These are phyloP conservation scores for Pascua sp. DNA, from an alignment of 1,284 basidiomycete species.

Conservation along the genomic window DNA sequence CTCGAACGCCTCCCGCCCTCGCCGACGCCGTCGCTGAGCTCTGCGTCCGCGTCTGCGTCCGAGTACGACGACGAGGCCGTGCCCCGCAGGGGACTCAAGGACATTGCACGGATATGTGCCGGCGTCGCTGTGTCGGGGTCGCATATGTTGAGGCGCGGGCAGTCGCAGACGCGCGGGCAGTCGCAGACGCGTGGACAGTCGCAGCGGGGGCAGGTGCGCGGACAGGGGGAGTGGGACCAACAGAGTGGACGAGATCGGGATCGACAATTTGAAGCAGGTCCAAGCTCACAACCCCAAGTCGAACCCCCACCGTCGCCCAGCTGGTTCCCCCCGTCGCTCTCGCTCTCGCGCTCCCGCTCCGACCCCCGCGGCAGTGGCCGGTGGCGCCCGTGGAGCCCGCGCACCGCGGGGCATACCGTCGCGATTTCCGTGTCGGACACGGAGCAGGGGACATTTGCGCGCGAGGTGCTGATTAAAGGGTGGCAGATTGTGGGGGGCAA, in stretches of 20 bases:
- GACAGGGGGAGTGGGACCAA: too few species aligned
- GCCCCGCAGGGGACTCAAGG: neutral
- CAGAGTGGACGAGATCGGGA: too few species aligned
- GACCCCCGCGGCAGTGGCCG: neutral
- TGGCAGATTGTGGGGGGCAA: conserved; percentile 43
- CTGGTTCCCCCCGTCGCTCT: too few species aligned
- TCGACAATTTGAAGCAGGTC: too few species aligned
- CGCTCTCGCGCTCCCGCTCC: neutral
- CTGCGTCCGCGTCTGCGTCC: neutral
- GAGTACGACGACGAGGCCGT: neutral
- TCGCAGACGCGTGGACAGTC: too few species aligned
- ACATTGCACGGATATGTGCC: conserved; percentile 13
- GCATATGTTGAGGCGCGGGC: neutral
- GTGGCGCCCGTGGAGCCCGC: neutral
- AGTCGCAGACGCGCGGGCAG: too few species aligned
- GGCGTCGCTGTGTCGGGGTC: conserved; percentile 5
- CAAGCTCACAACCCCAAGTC: too few species aligned
- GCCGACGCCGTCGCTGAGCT: conserved; percentile 2
- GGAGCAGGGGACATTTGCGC: conserved; percentile 24
- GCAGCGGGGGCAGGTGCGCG: too few species aligned
- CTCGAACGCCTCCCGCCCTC: conserved; percentile 8
- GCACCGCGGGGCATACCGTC: neutral
- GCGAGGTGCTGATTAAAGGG: conserved; percentile 34
- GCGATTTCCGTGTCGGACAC: neutral
- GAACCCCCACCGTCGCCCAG: too few species aligned